Evolutionary conservation across 2,329 filamentous ascomycete genomes (phyloP).

Genomic region (Ceratocystis ficicola): DNA sequence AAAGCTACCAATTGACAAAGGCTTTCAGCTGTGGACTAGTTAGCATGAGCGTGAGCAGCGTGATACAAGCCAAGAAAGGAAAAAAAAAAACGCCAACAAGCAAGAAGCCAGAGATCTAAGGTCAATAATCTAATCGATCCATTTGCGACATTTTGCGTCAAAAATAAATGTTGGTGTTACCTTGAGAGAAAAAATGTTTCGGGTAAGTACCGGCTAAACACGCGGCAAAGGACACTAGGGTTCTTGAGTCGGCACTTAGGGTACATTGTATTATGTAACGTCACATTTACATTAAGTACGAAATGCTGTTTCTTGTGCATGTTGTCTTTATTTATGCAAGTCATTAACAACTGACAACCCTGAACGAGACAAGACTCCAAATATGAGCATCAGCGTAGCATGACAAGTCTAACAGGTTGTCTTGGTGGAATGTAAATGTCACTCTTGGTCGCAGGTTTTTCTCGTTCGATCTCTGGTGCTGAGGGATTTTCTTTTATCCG

Average conservation of each 20-base stretch:
- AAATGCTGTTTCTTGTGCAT: neutral
- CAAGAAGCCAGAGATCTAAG: neutral
- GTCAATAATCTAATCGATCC: neutral
- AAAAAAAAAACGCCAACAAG: neutral
- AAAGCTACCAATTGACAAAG: neutral
- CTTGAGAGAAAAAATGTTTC: neutral
- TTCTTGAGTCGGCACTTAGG: neutral
- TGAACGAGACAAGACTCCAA: neutral
- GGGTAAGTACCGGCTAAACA: neutral
- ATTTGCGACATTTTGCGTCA: neutral
- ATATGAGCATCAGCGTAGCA: neutral
- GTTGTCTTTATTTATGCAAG: neutral
- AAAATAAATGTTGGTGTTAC: neutral
- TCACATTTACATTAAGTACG: neutral
- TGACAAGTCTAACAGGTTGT: neutral
- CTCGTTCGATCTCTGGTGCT: neutral
- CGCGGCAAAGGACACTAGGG: neutral
- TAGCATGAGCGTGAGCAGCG: neutral
- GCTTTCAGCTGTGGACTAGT: neutral
- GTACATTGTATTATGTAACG: neutral
- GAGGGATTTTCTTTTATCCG: neutral
- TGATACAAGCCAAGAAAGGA: neutral
- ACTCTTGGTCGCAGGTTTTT: neutral
- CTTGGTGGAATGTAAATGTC: neutral
- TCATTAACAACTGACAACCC: neutral